These are phyloP conservation scores for Rhodocollybia butyracea DNA, from an alignment of 768 basidiomycete species.

Conservation along the genomic window DNA sequence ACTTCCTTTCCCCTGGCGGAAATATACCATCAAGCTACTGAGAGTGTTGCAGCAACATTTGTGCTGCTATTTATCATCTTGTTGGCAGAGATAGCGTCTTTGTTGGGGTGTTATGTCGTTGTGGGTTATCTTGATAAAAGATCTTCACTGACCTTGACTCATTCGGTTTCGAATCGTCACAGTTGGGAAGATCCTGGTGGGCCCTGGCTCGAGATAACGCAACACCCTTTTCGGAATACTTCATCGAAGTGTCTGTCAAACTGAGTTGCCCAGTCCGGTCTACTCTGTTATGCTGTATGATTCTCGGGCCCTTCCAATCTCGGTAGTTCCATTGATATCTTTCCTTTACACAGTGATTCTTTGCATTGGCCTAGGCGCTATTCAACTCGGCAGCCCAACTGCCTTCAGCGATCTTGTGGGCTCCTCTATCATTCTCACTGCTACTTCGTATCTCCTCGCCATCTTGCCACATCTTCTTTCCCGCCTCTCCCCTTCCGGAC, in stretches of 20 bases:
- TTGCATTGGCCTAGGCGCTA: conserved; percentile 12
- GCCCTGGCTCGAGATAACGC: conserved; percentile 14
- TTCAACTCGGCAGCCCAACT: conserved; percentile 14
- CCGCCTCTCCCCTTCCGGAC: conserved; percentile 5
- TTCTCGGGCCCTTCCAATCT: not conserved
- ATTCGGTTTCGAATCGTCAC: not conserved
- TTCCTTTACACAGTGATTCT: conserved; percentile 7
- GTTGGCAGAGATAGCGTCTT: conserved; percentile 8
- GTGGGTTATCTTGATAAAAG: conserved; percentile 2
- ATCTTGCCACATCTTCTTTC: conserved; percentile 15
- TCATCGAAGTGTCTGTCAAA: conserved; percentile 8
- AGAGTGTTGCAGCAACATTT: conserved; percentile 12
- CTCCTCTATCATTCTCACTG: conserved; percentile 14
- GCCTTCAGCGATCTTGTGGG: conserved; percentile 14
- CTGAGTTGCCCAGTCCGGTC: conserved; percentile 14
- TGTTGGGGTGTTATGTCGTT: conserved; percentile 10
- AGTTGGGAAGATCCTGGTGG: conserved; percentile 14
- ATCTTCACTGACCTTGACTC: too few relatives aligned
- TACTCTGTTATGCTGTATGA: conserved; percentile 12
- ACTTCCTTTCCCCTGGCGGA: conserved; percentile 13
- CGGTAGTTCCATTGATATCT: not conserved
- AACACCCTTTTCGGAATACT: conserved; percentile 13
- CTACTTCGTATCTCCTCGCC: conserved; percentile 15
- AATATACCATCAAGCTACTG: conserved; percentile 13
- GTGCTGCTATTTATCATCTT: conserved; percentile 11